phyloP scores from a whole-genome alignment of 305 asterid genomes.

The Fraxinus sp. region DNA sequence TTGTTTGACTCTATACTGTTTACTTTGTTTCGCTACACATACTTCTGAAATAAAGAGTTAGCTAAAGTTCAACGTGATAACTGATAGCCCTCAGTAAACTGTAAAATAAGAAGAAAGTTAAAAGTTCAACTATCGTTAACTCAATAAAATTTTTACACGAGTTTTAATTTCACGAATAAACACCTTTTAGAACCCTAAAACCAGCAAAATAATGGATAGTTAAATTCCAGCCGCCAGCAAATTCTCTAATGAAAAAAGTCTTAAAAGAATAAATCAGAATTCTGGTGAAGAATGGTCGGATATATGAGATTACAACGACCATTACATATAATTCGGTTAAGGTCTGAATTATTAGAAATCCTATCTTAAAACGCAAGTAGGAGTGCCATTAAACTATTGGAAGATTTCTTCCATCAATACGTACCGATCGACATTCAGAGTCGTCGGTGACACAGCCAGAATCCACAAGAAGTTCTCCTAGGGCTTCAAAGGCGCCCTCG shows the following conservation, averaged over 20 bases:
- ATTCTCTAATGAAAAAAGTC: not conserved
- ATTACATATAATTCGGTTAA: too few relatives aligned
- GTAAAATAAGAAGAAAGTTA: not conserved
- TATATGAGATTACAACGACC: too few relatives aligned
- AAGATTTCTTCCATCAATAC: conserved; percentile 3
- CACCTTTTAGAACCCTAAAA: not conserved
- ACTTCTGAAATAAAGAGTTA: not conserved
- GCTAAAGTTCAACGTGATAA: not conserved
- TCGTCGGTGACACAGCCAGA: conserved; percentile 69
- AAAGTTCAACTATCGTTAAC: not conserved
- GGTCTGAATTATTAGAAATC: too few relatives aligned
- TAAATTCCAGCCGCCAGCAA: not conserved
- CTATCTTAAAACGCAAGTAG: not conserved
- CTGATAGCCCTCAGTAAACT: conserved; percentile 13
- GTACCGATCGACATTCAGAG: conserved; percentile 78
- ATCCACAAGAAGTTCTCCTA: conserved; percentile 85
- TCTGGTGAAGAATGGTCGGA: too few relatives aligned
- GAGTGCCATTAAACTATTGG: not conserved
- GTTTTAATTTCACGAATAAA: not conserved
- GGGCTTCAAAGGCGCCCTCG: conserved; percentile 84
- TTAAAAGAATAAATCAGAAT: too few relatives aligned
- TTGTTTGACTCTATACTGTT: not conserved
- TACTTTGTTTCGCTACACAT: not conserved
- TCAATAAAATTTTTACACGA: not conserved
- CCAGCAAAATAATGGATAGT: not conserved